Percentiles rank a stretch among this genome's conserved stretches.
Evolutionary conservation across 139 green algal species (phyloP).

Genomic region (Klebsormidium nitens): DNA sequence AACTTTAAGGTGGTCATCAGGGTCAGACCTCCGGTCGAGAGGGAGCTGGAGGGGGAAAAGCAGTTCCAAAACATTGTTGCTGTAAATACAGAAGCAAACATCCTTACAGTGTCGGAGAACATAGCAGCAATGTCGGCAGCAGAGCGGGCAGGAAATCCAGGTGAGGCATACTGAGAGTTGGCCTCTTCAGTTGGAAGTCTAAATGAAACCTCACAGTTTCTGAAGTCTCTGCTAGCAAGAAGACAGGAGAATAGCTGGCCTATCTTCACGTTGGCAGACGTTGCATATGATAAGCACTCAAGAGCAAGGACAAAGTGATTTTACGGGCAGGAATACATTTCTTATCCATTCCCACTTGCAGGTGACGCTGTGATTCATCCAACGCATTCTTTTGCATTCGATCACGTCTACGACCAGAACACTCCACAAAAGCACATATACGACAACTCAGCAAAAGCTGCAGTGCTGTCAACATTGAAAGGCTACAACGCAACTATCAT

Average conservation of each 20-base stretch:
- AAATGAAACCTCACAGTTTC: too few species aligned
- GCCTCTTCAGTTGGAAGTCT: background rate
- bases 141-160: too few species aligned
- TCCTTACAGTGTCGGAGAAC: background rate
- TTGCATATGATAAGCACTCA: background rate
- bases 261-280: background rate
- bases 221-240: too few species aligned
- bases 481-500: slow-evolving; percentile 47
- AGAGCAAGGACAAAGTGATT: background rate
- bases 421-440: slow-evolving; percentile 77
- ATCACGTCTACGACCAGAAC: slow-evolving; percentile 78
- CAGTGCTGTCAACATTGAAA: slow-evolving; percentile 67
- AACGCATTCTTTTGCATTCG: slow-evolving; percentile 74
- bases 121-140: too few species aligned
- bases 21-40: slow-evolving; percentile 31
- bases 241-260: too few species aligned
- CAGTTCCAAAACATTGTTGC: slow-evolving; percentile 10
- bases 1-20: slow-evolving; percentile 44
- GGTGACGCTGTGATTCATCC: background rate
- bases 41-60: slow-evolving; percentile 27
- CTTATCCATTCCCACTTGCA: slow-evolving; percentile 6
- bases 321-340: background rate
- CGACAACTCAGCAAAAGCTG: slow-evolving; percentile 55
- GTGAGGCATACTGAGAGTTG: background rate
- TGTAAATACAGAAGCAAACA: background rate